Base-by-base conservation (phyloP, 495 filamentous ascomycete genomes). In the Penicillium goetzii region DNA sequence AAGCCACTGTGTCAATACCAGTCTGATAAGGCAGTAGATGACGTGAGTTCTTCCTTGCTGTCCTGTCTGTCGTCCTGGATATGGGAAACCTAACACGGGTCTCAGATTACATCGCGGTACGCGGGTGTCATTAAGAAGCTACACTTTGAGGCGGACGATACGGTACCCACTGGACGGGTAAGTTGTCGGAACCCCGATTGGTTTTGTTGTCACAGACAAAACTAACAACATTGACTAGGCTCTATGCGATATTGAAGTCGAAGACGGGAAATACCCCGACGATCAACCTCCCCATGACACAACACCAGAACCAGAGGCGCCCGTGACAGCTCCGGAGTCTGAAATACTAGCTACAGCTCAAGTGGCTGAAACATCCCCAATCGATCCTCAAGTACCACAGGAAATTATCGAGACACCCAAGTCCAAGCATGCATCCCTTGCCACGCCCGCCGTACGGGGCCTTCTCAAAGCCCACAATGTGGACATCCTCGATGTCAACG, bases 1-100 rank as follows among this genome's bases (percentile, higher is more conserved):
- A 94, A 96, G 72, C 94, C 92, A 59, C 79, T 99, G 40, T 99
- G 96, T 75, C 95, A 99, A 78, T 96, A 98, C 43, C 95, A 97
- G 73, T 95, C 91, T 58, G 96, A 99, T 78, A 99, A 99, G 76
- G 96, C 96, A 15, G 93, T 92, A n/a, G 92, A 97, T 43, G 95
- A 98, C 80, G 88, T 90, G 69, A 67, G 78, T 67, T 15, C 23
- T 15, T 57, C 9, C 38, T 38, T 11, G 10, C 7, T 19, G 15
- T 30, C 28, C 6, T 11, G 2, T 28, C 8, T 21, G 0, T 8
- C 0, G 12, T 50, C 6, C 28, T 21, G 11, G n/a, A 17, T 38
- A 60, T 67, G 32, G 60, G 49, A 56, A 49, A 23, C 52, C 59
- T 73, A 38, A 72, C 38, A 56, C 12, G 23, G 8, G 30, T n/a